A percentile compares a stretch with the other conserved stretches of the same genome.
These are phyloP conservation scores for Tolypocladium paradoxum DNA, from an alignment of 2,329 filamentous ascomycete genomes.

Conservation along the genomic window DNA sequence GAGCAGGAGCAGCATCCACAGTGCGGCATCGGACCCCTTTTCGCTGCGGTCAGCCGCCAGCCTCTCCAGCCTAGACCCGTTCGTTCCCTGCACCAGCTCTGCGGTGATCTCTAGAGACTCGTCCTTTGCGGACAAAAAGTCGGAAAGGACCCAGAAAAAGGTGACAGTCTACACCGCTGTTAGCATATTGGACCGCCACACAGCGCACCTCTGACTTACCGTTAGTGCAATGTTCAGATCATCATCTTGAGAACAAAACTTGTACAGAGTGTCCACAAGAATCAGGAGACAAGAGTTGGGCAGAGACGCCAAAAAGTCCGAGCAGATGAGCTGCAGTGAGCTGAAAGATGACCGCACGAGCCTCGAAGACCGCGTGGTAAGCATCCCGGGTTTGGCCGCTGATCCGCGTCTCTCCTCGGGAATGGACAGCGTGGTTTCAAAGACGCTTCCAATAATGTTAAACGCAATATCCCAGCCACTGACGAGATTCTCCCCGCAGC, in stretches of 20 bases:
- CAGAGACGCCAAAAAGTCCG: conserved; percentile 74
- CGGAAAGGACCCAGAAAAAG: conserved; percentile 91
- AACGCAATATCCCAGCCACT: conserved; percentile 83
- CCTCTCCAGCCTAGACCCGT: conserved; percentile 39
- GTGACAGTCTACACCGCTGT: conserved; percentile 62
- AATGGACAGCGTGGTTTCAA: conserved; percentile 35
- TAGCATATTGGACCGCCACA: neutral
- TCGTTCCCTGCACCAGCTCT: conserved; percentile 40
- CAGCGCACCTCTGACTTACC: conserved; percentile 34
- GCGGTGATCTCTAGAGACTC: conserved; percentile 47
- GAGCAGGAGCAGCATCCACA: conserved; percentile 70
- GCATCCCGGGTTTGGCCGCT: conserved; percentile 17
- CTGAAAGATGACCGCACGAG: conserved; percentile 81
- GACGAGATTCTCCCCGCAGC: conserved; percentile 73
- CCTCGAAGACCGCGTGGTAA: conserved; percentile 53
- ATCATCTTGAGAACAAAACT: conserved; percentile 80
- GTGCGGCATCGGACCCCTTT: conserved; percentile 53
- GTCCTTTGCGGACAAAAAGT: conserved; percentile 61
- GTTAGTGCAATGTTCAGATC: conserved; percentile 94
- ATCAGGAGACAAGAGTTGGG: conserved; percentile 62
- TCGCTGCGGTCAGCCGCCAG: conserved; percentile 50
- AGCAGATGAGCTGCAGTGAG: conserved; percentile 85
- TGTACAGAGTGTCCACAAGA: conserved; percentile 77
- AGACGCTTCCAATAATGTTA: conserved; percentile 74
- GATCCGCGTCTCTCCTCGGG: conserved; percentile 21